Conservation (phyloP, 768 basidiomycete genomes). For the Gymnopilus junonius region DNA sequence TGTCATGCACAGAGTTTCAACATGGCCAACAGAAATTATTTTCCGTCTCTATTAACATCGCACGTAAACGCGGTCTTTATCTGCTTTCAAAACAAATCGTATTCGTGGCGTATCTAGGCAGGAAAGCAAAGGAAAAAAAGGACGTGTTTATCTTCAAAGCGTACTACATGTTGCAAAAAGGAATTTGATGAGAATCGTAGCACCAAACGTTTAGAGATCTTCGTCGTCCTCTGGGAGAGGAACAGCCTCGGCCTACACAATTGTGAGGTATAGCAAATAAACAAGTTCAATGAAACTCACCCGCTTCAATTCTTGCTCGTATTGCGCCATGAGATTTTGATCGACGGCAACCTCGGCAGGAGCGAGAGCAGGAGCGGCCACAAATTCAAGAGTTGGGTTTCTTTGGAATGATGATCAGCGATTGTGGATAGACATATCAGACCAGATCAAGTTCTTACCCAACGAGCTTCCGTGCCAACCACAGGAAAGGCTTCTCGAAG, state of each 20-base stretch:
- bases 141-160: constrained; percentile 3
- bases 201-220: constrained; percentile 55
- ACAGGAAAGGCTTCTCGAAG: constrained; percentile 99
- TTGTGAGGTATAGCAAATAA: constrained; percentile 8
- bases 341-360: constrained; percentile 94
- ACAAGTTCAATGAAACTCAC: constrained; percentile 40
- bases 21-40: background rate
- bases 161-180: constrained; percentile 18
- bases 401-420: constrained; percentile 31
- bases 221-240: constrained; percentile 99
- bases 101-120: constrained; percentile 17
- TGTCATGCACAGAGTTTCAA: background rate
- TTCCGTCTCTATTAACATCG: background rate
- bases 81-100: constrained; percentile 9
- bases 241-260: constrained; percentile 75
- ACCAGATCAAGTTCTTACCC: constrained; percentile 61
- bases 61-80: background rate
- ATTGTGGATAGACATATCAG: background rate
- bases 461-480: constrained; percentile 97
- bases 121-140: constrained; percentile 10
- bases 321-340: constrained; percentile 73
- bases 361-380: constrained; percentile 93
- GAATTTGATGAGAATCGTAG: background rate
- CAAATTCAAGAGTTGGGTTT: constrained; percentile 89
- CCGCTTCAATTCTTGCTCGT: constrained; percentile 74